Conservation (phyloP, 2,329 filamentous ascomycete genomes). For the Huntiella omanensis region DNA sequence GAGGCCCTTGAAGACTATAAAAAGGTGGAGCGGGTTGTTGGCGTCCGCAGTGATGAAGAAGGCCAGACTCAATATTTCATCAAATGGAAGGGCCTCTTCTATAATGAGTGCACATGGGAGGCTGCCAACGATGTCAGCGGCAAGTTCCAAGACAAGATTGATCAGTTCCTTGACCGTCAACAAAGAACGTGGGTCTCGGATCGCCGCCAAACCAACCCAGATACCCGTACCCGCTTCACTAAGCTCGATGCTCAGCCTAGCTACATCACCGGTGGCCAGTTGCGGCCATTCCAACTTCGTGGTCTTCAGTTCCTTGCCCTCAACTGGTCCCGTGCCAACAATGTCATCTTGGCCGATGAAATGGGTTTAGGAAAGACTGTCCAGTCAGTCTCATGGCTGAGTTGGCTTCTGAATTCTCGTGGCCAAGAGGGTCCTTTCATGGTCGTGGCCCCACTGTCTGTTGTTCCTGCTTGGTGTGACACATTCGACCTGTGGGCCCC, state of each 20-base stretch:
- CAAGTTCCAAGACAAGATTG: constrained; percentile 74
- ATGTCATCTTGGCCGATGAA: constrained; percentile 93
- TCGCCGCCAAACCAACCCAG: constrained; percentile 52
- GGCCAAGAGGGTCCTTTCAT: constrained; percentile 87
- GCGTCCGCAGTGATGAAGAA: constrained; percentile 59
- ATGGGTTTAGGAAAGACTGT: constrained; percentile 98
- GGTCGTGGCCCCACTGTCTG: constrained; percentile 90
- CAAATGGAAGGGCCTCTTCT: constrained; percentile 91
- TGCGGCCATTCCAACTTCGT: constrained; percentile 83
- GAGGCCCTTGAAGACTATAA: constrained; percentile 81
- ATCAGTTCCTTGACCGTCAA: constrained; percentile 72
- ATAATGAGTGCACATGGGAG: constrained; percentile 94
- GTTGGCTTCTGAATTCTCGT: constrained; percentile 83
- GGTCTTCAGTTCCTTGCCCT: constrained; percentile 90
- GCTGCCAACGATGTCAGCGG: constrained; percentile 52
- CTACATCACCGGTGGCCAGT: constrained; percentile 68
- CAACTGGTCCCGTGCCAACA: constrained; percentile 87
- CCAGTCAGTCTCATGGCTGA: constrained; percentile 90
- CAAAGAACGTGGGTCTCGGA: constrained; percentile 68
- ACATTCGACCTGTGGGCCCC: constrained; percentile 95
- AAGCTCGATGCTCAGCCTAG: constrained; percentile 64
- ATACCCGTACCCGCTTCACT: constrained; percentile 54
- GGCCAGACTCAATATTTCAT: constrained; percentile 67
- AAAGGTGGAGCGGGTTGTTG: constrained; percentile 83
- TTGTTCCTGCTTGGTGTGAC: constrained; percentile 95